phyloP scores from a whole-genome alignment of 1,284 basidiomycete genomes.

The Fomitopsis betulina region DNA sequence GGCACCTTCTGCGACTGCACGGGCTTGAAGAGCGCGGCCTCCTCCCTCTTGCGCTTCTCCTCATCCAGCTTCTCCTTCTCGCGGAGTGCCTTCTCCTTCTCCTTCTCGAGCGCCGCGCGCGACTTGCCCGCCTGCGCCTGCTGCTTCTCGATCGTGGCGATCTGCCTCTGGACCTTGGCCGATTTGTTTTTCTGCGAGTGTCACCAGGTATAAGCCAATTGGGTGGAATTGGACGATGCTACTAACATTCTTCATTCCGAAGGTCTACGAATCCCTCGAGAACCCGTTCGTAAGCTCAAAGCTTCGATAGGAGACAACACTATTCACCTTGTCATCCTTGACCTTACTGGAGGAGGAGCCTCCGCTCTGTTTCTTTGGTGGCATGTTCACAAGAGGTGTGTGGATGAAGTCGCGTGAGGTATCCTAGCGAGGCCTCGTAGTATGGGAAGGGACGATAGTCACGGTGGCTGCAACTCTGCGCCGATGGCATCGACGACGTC shows the following conservation, averaged over 20 bases:
- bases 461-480: neutral
- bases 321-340: slow-evolving; percentile 69
- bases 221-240: slow-evolving; percentile 3
- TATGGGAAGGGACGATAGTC: neutral
- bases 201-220: slow-evolving; percentile 4
- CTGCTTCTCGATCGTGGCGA: slow-evolving; percentile 78
- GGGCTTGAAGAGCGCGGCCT: slow-evolving; percentile 77
- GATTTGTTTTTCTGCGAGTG: slow-evolving; percentile 85
- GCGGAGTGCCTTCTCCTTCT: slow-evolving; percentile 70
- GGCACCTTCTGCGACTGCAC: slow-evolving; percentile 86
- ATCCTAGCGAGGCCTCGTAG: neutral
- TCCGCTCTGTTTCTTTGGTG: slow-evolving; percentile 63
- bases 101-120: slow-evolving; percentile 73
- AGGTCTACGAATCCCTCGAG: slow-evolving; percentile 56
- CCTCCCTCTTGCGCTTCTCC: slow-evolving; percentile 83
- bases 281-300: slow-evolving; percentile 24
- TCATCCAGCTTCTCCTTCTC: slow-evolving; percentile 79
- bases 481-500: neutral
- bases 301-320: slow-evolving; percentile 14
- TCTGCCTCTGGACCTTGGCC: slow-evolving; percentile 85
- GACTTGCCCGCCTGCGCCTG: slow-evolving; percentile 72
- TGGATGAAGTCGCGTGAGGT: neutral
- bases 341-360: slow-evolving; percentile 52
- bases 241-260: slow-evolving; percentile 89
- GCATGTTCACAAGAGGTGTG: slow-evolving; percentile 39